phyloP scores from a whole-genome alignment of 2,329 filamentous ascomycete species.

The Cercospora citrullina region DNA sequence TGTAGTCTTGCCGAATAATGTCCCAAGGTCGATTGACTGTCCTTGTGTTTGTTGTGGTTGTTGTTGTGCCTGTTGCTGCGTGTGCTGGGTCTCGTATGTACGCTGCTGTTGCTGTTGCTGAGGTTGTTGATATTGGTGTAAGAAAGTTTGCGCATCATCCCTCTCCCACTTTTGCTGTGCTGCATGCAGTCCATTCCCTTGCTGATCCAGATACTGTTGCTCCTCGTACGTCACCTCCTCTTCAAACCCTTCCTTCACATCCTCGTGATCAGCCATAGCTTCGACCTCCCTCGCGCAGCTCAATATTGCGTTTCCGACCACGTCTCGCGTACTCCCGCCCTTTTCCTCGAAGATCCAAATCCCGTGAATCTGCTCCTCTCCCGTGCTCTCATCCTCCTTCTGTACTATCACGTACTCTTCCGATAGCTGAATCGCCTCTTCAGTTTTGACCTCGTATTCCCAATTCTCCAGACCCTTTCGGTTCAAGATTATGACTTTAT shows the following conservation, averaged over 20 bases:
- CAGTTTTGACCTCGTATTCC: conserved; percentile 44
- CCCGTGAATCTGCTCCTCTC: conserved; percentile 53
- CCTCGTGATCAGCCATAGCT: conserved; percentile 30
- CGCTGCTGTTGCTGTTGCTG: conserved; percentile 38
- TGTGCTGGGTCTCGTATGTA: conserved; percentile 1
- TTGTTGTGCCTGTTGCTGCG: conserved; percentile 54
- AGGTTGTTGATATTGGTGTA: conserved; percentile 50
- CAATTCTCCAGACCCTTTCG: conserved; percentile 52
- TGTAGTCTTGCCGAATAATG: conserved; percentile 29
- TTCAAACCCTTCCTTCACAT: neutral
- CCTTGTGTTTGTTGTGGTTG: conserved; percentile 46
- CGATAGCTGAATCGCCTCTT: conserved; percentile 49
- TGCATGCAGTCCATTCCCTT: conserved; percentile 1
- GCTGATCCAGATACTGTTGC: conserved; percentile 1
- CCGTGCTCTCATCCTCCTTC: conserved; percentile 40
- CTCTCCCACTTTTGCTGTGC: neutral
- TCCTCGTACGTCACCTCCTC: conserved; percentile 4
- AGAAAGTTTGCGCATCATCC: conserved; percentile 20
- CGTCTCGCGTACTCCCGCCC: conserved; percentile 47
- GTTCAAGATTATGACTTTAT: conserved; percentile 50
- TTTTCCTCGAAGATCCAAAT: conserved; percentile 67
- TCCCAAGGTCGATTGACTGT: conserved; percentile 31
- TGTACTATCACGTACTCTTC: conserved; percentile 63
- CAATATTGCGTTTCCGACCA: conserved; percentile 56
- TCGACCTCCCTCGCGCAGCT: conserved; percentile 56